Base-by-base conservation (phyloP, 371 early-diverging fungal species). In the Chytridium lagenaria region DNA sequence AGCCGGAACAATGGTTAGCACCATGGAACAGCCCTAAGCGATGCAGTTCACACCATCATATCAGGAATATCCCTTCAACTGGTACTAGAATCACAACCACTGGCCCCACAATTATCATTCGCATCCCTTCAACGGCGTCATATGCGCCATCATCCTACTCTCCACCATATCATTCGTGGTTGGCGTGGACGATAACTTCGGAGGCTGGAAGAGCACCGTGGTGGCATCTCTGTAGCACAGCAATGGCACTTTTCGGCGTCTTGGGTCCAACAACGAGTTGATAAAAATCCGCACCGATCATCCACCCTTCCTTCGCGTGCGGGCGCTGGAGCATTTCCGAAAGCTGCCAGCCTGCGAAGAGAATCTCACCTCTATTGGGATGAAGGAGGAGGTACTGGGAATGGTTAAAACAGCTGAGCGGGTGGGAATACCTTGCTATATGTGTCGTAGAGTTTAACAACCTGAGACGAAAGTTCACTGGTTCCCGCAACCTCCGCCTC, bases 101-200 rank as follows among this genome's bases (percentile, higher is more conserved):
- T 31, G 30, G 44, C 51, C 10, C 69, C 69, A 31, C 22, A 22
- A 30, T 50, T 50, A 2, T 22, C 30, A 19, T 22, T 39, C 36
- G 12, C 69, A 44, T 69, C 69, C 70, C 57, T 69, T 70, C 51
- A 70, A 15, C 31, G 70, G 70, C 44, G 70, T 70, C 36, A 70
- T 26, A 40, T 70, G 70, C 38, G 28, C n/a, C 70, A n/a, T 61
- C 50, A 70, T 70, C 50, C 12, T 22, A 10, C 19, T 55, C 69
- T 12, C 44, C 55, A 52, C 30, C 39, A n/a, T 51, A 7, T 30
- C 23, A 50, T 2, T 26, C 15, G 37, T 22, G 19, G 2, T 28
- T 40, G 44, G 22, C 38, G 23, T 31, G 5, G 67, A 67, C 28
- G 12, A 34, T 5, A 44, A 44, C 44, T 40, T 67, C 49, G 12